Base-by-base conservation (phyloP, 2,329 filamentous ascomycete genomes). In the Dothideomycetes sp. region DNA sequence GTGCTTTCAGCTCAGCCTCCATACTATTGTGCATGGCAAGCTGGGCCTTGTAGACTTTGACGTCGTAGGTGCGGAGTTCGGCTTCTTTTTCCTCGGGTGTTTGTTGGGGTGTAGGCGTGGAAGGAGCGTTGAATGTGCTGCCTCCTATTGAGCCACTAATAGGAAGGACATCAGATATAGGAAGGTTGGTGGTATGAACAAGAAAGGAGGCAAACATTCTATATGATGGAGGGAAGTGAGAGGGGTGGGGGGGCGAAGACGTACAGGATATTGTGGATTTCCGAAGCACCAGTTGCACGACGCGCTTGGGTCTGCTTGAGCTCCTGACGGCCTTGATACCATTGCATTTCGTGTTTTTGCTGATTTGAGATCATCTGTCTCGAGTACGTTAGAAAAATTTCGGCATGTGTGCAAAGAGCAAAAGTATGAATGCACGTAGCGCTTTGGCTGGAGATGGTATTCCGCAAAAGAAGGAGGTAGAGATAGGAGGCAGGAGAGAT, bases 1-100 rank as follows among this genome's bases (percentile, higher is more conserved):
- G 53, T 5, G 57, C 61, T 41, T 72, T 72, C 34, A 83, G 55
- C 46, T 75, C 73, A 1, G 58, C 55, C 5, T 62, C 65, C 57
- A 80, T 73, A 11, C 70, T 69, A n/a, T 65, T 62, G 0, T 71
- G 66, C 77, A 83, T 80, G 9, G 72, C 63, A 31, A 59, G 58
- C 37, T 72, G 70, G 3, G 76, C 77, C 40, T 63, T 66, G 48
- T 80, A 73, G 12, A 82, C 73, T 51, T 82, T 82, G 38, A 60
- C 57, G 47, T 81, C 76, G 51, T 77, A 81, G 15, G 63, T 62
- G 19, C 61, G 53, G 5, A 82, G 57, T 53, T 82, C 78, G 35
- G 65, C 61, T 24, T 66, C 55, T 34, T 76, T 60, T 35, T 70
- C 65, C 45, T 70, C 59, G 5, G 57, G 55, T 19, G 63, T 66